Conservation (phyloP, 2,329 filamentous ascomycete species). For the Fusarium sp. region DNA sequence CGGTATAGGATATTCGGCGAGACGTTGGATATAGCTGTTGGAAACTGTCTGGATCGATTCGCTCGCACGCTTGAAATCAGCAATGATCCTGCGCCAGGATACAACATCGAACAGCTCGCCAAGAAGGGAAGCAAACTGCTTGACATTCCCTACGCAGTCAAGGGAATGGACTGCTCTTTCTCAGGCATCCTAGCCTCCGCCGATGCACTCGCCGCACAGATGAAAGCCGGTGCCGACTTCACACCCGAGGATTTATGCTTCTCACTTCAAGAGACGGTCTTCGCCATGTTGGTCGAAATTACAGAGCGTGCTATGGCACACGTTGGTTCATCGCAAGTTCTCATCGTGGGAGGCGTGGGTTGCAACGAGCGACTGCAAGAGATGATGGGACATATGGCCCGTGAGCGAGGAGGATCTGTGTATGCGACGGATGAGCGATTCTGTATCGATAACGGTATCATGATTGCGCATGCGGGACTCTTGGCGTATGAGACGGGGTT, state of each 20-base stretch:
- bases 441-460: constrained; percentile 99
- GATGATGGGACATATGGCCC: constrained; percentile 98
- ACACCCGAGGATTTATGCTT: constrained; percentile 93
- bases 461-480: constrained; percentile 97
- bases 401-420: constrained; percentile 88
- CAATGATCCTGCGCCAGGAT: constrained; percentile 96
- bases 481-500: constrained; percentile 88
- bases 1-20: constrained; percentile 98
- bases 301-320: constrained; percentile 99
- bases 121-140: constrained; percentile 80
- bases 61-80: constrained; percentile 91
- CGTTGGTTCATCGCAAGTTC: constrained; percentile 89
- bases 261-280: constrained; percentile 94
- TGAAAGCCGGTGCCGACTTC: constrained; percentile 70
- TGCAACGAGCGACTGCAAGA: constrained; percentile 95
- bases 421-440: constrained; percentile 97
- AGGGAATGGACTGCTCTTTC: constrained; percentile 99
- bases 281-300: constrained; percentile 97
- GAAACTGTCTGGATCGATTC: constrained; percentile 97
- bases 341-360: constrained; percentile 96
- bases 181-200: constrained; percentile 90
- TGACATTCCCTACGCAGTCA: constrained; percentile 95
- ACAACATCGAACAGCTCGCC: constrained; percentile 97
- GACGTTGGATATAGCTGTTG: constrained; percentile 96
- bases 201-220: constrained; percentile 82